Conservation (phyloP, 352 stramenopile species). For the Phytophthora idaei region DNA sequence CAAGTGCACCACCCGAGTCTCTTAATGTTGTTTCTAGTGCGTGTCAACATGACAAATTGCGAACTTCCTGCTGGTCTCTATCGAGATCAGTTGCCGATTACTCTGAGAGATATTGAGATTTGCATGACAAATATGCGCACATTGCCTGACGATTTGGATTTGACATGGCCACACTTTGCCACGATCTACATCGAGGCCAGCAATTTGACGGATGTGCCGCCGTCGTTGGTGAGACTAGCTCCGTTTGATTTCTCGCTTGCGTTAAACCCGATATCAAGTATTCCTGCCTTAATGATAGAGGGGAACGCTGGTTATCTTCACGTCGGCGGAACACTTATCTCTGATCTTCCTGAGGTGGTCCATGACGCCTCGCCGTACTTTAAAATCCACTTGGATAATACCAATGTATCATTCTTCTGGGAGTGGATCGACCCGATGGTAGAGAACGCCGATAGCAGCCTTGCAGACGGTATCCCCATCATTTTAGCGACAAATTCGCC, state of each 20-base stretch:
- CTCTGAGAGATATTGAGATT: constrained; percentile 42
- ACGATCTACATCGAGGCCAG: constrained; percentile 34
- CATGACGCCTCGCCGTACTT: too few species aligned
- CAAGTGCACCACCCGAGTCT: not conserved
- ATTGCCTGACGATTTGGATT: constrained; percentile 46
- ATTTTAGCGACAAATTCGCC: too few species aligned
- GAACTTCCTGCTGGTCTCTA: constrained; percentile 6
- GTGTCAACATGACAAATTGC: not conserved
- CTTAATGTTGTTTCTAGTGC: not conserved
- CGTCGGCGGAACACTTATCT: too few species aligned
- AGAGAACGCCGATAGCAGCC: too few species aligned
- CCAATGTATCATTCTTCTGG: too few species aligned
- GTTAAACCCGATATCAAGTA: too few species aligned
- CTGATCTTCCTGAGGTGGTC: too few species aligned
- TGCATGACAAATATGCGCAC: constrained; percentile 38
- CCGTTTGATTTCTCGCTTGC: constrained; percentile 12
- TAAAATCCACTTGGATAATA: too few species aligned
- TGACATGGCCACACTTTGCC: constrained; percentile 37
- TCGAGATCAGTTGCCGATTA: constrained; percentile 13
- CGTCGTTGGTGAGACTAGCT: constrained; percentile 16
- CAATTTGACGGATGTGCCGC: constrained; percentile 18
- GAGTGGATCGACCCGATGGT: too few species aligned
- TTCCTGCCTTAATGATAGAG: too few species aligned
- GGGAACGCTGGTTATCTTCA: too few species aligned
- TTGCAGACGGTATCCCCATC: too few species aligned